Evolutionary conservation across 805 yeast genomes (phyloP), one percentile per base, ranked within the genome.

Genomic region (Torulaspora delbrueckii): DNA sequence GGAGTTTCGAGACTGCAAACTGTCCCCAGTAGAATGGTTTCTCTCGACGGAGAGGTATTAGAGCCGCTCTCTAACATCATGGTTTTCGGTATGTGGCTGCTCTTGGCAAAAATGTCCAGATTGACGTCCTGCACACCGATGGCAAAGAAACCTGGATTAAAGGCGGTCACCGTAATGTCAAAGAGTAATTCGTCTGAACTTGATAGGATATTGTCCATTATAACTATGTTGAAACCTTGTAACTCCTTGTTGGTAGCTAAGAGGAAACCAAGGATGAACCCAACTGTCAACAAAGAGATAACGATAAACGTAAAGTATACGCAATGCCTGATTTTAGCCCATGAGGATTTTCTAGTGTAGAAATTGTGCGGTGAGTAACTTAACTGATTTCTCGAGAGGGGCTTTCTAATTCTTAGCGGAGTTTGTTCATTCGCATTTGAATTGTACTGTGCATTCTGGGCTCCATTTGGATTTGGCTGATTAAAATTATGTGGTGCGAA

Each of bases 171-270:
- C 2, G 78, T 76, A 55, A 91, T 68, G 60, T 84, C 86, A 68
- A 91, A 88, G 0, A 89, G 76, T 38, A 91, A 69, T 60, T 88
- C 97, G 58, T 89, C 96, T 52, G 82, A 82, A 42, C 93, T 82
- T 2, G 87, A 85, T 9, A 90, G 69, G 1, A 90, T 76, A 57
- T 86, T 86, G 40, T 76, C 77, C 33, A 90, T 71, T n/a, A 78
- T 68, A 2, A 70, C 62, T 8, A 90, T 77, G 16, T 76, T 67
- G 14, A 88, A 82, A 49, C 77, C 75, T 42, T 83, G 80, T 44
- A 91, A 69, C 46, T 91, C 96, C 55, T 87, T 88, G 14, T 88
- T 82, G 1, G 96, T 82, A 0, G 96, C 96, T 34, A 90, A 68
- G 2, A 89, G 68, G 59, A 90, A 86, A 0, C 98, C 98, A 57